Percentiles rank a stretch among this genome's conserved stretches.
phyloP scores from a whole-genome alignment of 2,329 filamentous ascomycete species.

The Claviceps lovelessii region DNA sequence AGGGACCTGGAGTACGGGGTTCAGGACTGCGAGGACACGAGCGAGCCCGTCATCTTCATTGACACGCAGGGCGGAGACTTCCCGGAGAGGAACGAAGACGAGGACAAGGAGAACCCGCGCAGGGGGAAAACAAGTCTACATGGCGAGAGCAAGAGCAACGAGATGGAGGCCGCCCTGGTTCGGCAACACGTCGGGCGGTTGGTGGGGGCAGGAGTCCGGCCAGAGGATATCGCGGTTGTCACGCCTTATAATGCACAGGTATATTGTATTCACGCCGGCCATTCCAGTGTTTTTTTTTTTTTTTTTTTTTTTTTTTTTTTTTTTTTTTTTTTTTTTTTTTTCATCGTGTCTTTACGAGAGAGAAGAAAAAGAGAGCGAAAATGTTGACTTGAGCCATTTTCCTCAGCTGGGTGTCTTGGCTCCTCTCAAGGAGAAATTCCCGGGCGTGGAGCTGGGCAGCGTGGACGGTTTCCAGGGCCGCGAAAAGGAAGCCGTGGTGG shows the following conservation, averaged over 20 bases:
- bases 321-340: too few species aligned
- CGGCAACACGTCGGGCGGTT: slow-evolving; percentile 61
- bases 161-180: slow-evolving; percentile 75
- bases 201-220: slow-evolving; percentile 62
- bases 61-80: slow-evolving; percentile 95
- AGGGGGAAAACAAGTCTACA: slow-evolving; percentile 31
- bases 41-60: slow-evolving; percentile 78
- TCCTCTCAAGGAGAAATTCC: slow-evolving; percentile 65
- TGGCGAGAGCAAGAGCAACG: slow-evolving; percentile 70
- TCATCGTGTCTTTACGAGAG: too few species aligned
- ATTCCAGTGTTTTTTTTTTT: not conserved
- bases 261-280: slow-evolving; percentile 22
- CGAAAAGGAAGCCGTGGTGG: slow-evolving; percentile 89
- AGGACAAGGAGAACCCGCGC: slow-evolving; percentile 35
- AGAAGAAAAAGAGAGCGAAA: too few species aligned
- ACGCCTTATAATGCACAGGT: slow-evolving; percentile 95
- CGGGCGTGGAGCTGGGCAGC: slow-evolving; percentile 83
- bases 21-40: slow-evolving; percentile 69
- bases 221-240: slow-evolving; percentile 81
- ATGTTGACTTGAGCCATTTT: not conserved
- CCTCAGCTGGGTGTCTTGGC: slow-evolving; percentile 60
- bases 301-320: not conserved
- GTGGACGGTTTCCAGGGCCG: slow-evolving; percentile 95
- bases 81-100: slow-evolving; percentile 66
- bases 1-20: slow-evolving; percentile 67